These are phyloP conservation scores for Gynandropsis gynandra DNA, from an alignment of 345 rosid species.

Conservation along the genomic window DNA sequence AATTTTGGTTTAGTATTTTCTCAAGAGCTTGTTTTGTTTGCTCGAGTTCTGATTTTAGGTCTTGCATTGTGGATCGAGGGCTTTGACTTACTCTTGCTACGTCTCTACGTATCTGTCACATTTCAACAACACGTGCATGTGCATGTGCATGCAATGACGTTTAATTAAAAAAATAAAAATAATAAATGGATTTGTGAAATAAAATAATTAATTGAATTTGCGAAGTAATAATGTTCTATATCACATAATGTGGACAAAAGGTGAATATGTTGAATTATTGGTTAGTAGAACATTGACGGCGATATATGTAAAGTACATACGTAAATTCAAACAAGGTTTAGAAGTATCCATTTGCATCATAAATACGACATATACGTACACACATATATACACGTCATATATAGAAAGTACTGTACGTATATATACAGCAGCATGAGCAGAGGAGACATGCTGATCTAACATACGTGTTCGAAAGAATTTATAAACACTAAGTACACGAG, in stretches of 20 bases:
- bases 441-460: not conserved
- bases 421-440: not conserved
- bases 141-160: too few species aligned
- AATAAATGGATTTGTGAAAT: too few species aligned
- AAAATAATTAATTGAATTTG: too few species aligned
- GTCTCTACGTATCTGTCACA: slow-evolving; percentile 12
- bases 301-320: not conserved
- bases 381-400: not conserved
- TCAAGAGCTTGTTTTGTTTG: slow-evolving; percentile 43
- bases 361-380: not conserved
- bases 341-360: not conserved
- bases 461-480: not conserved
- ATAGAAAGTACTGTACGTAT: too few species aligned
- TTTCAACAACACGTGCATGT: not conserved
- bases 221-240: too few species aligned
- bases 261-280: too few species aligned
- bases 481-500: not conserved
- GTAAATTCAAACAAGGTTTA: not conserved
- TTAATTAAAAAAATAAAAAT: not conserved
- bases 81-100: slow-evolving; percentile 20
- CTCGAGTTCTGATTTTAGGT: slow-evolving; percentile 44
- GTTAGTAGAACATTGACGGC: too few species aligned
- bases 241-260: too few species aligned
- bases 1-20: slow-evolving; percentile 39
- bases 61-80: slow-evolving; percentile 26